Base-by-base conservation (phyloP, 768 basidiomycete genomes). In the Multifurca ochricompacta region DNA sequence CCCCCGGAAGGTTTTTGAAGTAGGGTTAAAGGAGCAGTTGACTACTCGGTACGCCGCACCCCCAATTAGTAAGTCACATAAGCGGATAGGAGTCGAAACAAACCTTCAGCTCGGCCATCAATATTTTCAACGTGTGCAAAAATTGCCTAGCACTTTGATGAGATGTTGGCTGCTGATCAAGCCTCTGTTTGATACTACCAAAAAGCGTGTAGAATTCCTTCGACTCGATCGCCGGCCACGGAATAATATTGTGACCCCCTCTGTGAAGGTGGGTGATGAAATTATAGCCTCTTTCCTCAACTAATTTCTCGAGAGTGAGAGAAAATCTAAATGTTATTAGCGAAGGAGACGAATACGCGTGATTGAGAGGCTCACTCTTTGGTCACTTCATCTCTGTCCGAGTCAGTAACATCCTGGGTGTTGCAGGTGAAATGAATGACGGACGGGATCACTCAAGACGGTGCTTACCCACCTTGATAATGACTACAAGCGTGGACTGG, bases 81-180 rank as follows among this genome's bases (percentile, higher is more conserved):
- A 36, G 23, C 8, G 1, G 13, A 5, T 6, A 40, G 34, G 13
- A n/a, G n/a, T n/a, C 9, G 8, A 13, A 2, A 19, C 52, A 19
- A 35, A 79, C 82, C 74, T 83, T 83, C 40, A 83, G 61, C 52
- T 83, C 83, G 4, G 82, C 82, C 82, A 83, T 83, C 37, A 83
- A 59, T 0, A 79, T 80, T 64, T 83, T 83, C 64, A 84, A 65
- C 2, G 74, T 70, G 23, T 77, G 74, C 9, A 83, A 63, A 58
- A 84, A 83, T 51, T 78, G 72, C 13, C 77, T 77, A 0, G 78
- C 82, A 0, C 73, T 69, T 0, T 63, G 66, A 60, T 83, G 80
- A 0, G 81, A 81, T 1, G 76, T 51, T 3, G 60, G 52, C 58
- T 82, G 80, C 36, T 71, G 69, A 54, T 82, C 77, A 5, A 84